Conservation (phyloP, 2,329 filamentous ascomycete genomes). For the Xylariaceae sp. region DNA sequence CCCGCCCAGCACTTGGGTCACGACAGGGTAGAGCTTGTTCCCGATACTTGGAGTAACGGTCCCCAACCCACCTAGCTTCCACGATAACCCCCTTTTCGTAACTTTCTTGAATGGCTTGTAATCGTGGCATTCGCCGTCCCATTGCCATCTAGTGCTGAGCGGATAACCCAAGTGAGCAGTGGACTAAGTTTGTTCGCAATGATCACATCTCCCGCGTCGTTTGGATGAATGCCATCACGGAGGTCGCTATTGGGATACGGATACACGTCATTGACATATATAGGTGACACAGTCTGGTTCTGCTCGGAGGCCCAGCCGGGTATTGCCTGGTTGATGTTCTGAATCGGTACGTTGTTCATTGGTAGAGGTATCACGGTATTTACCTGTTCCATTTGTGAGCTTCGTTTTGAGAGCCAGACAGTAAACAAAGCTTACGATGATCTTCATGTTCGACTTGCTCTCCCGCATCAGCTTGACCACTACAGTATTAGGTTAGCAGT, state of each 20-base stretch:
- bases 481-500: no score
- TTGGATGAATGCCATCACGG: constrained; percentile 38
- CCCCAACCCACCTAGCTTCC: no score
- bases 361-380: constrained; percentile 36
- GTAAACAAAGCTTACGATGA: constrained; percentile 32
- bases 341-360: constrained; percentile 23
- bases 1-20: no score
- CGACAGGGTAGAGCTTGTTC: no score
- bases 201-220: constrained; percentile 29
- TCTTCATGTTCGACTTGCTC: constrained; percentile 33
- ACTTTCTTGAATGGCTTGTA: no score
- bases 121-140: neutral
- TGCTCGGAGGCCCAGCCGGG: constrained; percentile 32
- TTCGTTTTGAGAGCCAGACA: no score
- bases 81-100: no score
- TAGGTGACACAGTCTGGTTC: constrained; percentile 34
- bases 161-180: constrained; percentile 30
- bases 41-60: no score
- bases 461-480: constrained; percentile 33
- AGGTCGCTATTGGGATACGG: constrained; percentile 25
- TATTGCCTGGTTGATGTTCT: constrained; percentile 32
- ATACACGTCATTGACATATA: constrained; percentile 35
- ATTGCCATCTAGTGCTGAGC: constrained; percentile 4
- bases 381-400: no score
- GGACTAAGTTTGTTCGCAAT: constrained; percentile 29